These are phyloP conservation scores for Xylaria sp. DNA, from an alignment of 2,329 filamentous ascomycete genomes.

Conservation along the genomic window DNA sequence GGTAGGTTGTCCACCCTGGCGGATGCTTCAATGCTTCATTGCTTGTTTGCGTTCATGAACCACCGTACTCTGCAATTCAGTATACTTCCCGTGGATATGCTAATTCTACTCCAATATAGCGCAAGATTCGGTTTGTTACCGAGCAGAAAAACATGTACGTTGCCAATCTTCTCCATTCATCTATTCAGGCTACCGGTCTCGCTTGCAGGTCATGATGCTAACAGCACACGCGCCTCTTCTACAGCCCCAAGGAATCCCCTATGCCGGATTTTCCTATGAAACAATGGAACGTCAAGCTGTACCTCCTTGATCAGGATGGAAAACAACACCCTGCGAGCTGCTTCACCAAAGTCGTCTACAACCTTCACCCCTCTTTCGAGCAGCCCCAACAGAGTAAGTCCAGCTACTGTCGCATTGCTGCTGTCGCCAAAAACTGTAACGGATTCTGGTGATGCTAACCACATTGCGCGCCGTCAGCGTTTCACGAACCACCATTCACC, in stretches of 20 bases:
- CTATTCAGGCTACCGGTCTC: not conserved
- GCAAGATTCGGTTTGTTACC: constrained; percentile 91
- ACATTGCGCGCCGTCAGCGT: constrained; percentile 61
- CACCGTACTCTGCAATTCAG: not conserved
- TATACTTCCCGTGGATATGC: constrained; percentile 22
- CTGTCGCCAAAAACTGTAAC: too few species aligned
- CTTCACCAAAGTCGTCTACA: constrained; percentile 93
- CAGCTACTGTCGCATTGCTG: not conserved
- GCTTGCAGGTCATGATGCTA: constrained; percentile 31
- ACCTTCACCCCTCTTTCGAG: constrained; percentile 92
- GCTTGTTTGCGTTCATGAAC: not conserved
- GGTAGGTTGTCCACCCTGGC: constrained; percentile 37
- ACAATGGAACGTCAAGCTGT: constrained; percentile 89
- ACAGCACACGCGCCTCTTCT: constrained; percentile 34
- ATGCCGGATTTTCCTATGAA: constrained; percentile 93
- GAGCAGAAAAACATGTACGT: constrained; percentile 88
- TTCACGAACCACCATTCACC: constrained; percentile 86
- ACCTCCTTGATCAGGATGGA: constrained; percentile 84
- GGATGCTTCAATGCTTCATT: not conserved
- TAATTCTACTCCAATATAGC: constrained; percentile 65
- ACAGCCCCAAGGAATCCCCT: constrained; percentile 80
- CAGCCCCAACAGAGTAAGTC: constrained; percentile 84
- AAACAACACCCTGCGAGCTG: constrained; percentile 83
- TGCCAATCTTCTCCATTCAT: not conserved
- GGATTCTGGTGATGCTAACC: constrained; percentile 34